These are phyloP conservation scores for Tetrapisispora fleetii DNA, from an alignment of 805 yeast genomes.

Conservation along the genomic window DNA sequence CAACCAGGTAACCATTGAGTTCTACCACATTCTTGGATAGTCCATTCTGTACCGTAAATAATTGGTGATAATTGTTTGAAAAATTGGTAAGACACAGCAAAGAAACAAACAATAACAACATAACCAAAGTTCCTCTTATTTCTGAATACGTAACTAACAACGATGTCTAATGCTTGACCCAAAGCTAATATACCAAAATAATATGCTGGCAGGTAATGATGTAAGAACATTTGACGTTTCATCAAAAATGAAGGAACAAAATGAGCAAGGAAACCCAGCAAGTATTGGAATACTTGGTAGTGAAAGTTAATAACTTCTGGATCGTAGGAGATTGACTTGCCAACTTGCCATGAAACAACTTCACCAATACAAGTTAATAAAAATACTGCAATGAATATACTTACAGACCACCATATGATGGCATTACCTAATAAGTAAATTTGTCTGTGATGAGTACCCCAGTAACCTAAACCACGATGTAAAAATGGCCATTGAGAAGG, in stretches of 20 bases:
- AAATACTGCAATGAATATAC: constrained; percentile 44
- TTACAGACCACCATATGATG: constrained; percentile 66
- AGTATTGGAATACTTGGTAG: constrained; percentile 49
- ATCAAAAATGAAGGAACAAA: constrained; percentile 70
- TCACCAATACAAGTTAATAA: constrained; percentile 35
- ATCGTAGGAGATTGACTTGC: constrained; percentile 39
- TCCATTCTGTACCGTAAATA: constrained; percentile 75
- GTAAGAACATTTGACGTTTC: constrained; percentile 90
- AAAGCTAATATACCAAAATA: constrained; percentile 76
- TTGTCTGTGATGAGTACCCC: constrained; percentile 46
- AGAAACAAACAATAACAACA: constrained; percentile 38
- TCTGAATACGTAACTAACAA: constrained; percentile 35
- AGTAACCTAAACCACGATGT: constrained; percentile 71
- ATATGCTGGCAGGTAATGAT: constrained; percentile 87
- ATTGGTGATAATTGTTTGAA: constrained; percentile 61
- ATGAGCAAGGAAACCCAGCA: constrained; percentile 65
- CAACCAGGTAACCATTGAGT: constrained; percentile 55
- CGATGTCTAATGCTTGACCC: constrained; percentile 54
- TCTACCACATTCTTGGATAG: constrained; percentile 50
- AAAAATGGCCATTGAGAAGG: constrained; percentile 72
- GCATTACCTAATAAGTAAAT: constrained; percentile 72
- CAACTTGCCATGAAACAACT: constrained; percentile 56
- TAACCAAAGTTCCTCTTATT: constrained; percentile 38
- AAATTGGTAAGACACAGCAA: constrained; percentile 41
- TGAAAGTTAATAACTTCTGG: constrained; percentile 56